Conservation (phyloP, 495 filamentous ascomycete genomes). For the Amphirosellinia nigrospora region DNA sequence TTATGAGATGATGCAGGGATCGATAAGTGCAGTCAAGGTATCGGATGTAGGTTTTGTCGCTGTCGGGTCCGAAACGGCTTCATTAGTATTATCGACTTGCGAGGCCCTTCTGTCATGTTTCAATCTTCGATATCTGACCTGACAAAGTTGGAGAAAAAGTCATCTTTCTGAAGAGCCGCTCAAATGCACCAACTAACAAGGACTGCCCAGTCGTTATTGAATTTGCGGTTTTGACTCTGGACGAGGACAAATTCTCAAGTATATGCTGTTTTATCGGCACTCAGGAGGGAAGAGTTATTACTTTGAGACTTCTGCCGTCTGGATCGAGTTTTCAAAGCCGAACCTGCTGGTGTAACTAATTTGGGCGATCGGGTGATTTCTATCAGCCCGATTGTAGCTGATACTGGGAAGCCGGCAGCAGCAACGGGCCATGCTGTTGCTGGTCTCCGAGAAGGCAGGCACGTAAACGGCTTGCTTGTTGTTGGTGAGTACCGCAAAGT, state of each 20-base stretch:
- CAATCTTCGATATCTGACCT: constrained; percentile 70
- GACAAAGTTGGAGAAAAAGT: constrained; percentile 69
- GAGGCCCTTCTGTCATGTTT: constrained; percentile 89
- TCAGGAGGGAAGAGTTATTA: constrained; percentile 77
- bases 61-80: constrained; percentile 81
- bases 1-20: constrained; percentile 79
- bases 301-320: constrained; percentile 86
- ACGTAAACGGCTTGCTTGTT: constrained; percentile 72
- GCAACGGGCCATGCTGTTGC: constrained; percentile 77
- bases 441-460: constrained; percentile 70
- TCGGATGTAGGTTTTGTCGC: constrained; percentile 93
- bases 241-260: constrained; percentile 92
- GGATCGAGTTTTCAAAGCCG: constrained; percentile 77
- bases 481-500: constrained; percentile 48
- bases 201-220: constrained; percentile 83
- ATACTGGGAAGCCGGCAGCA: constrained; percentile 73
- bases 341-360: constrained; percentile 67
- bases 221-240: constrained; percentile 92
- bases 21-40: constrained; percentile 76
- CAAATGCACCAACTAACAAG: constrained; percentile 50
- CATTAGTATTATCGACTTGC: constrained; percentile 80
- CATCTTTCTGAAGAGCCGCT: constrained; percentile 63
- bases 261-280: constrained; percentile 93
- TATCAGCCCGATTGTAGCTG: constrained; percentile 77
- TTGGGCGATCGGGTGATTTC: constrained; percentile 76